Evolutionary conservation across 2,329 filamentous ascomycete species (phyloP), one percentile per base, ranked within the genome.

Genomic region (Colletotrichum sp.): DNA sequence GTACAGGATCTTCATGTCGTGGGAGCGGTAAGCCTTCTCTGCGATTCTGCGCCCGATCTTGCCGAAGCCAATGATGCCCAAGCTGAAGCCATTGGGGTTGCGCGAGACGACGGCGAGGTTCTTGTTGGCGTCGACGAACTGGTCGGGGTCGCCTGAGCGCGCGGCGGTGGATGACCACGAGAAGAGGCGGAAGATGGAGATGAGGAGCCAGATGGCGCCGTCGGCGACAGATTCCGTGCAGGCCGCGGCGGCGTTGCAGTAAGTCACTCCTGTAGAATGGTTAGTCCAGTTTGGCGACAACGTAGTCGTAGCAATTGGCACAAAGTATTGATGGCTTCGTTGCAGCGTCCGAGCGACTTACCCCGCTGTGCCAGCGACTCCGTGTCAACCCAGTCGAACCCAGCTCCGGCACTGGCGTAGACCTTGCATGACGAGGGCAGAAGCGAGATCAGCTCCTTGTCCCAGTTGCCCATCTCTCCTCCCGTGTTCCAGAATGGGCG

Each of bases 61-160:
- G 30, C 91, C 91, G 89, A 92, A 91, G 13, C 90, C 91, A 3
- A 92, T 82, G 72, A 92, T 90, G 7, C 90, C 90, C 85, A 60
- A 87, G 86, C 57, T 68, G 64, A 73, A 75, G 69, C 73, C 70
- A 34, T 75, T 75, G 64, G 73, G 73, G 28, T 75, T 75, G 8
- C 73, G 64, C 16, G 73, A 75, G 27, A 75, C 73, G 27, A 57
- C 64, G 6, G 39, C 73, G 44, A 75, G 70, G 70, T 73, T 73
- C 70, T 65, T 75, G 70, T 75, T 73, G 70, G 73, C 70, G 64
- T 75, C 73, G 48, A 75, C 73, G 64, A 75, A 75, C 6, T 36
- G 73, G 70, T 73, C 73, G n/a, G 73, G 73, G 59, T 75, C 73
- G 36, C 73, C 73, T 7, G 73, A 75, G 44, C 73, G 73, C 32